phyloP scores from a whole-genome alignment of 2,329 filamentous ascomycete species.

The Beauveria sp. region DNA sequence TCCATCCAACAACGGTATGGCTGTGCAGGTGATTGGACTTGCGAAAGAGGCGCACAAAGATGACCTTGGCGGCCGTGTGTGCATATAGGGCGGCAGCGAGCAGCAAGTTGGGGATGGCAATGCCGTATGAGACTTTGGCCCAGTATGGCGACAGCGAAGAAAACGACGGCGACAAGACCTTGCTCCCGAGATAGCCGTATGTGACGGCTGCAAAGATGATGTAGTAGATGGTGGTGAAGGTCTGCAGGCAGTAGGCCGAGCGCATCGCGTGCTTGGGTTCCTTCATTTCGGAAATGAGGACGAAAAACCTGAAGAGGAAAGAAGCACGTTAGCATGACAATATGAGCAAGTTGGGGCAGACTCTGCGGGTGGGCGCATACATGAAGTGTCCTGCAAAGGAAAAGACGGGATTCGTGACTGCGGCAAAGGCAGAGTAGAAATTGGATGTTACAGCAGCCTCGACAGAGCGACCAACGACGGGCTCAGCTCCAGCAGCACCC shows the following conservation, averaged over 20 bases:
- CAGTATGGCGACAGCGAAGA: slow-evolving; percentile 36
- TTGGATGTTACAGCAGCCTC: slow-evolving; percentile 27
- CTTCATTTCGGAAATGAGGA: slow-evolving; percentile 46
- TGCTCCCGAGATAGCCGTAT: slow-evolving; percentile 41
- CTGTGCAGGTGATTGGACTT: slow-evolving; percentile 37
- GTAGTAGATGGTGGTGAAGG: slow-evolving; percentile 43
- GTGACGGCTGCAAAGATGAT: slow-evolving; percentile 41
- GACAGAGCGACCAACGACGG: slow-evolving; percentile 29
- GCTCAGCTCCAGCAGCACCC: slow-evolving; percentile 37
- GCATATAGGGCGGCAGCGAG: slow-evolving; percentile 42
- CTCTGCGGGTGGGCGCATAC: slow-evolving; percentile 11
- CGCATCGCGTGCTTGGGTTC: slow-evolving; percentile 43
- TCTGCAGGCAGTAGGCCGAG: slow-evolving; percentile 41
- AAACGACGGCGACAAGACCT: slow-evolving; percentile 39
- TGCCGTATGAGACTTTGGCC: slow-evolving; percentile 42
- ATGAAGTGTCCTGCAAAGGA: slow-evolving; percentile 46
- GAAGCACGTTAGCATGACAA: neutral
- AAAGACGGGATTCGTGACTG: slow-evolving; percentile 40
- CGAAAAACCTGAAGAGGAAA: slow-evolving; percentile 32
- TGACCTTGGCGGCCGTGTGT: slow-evolving; percentile 43
- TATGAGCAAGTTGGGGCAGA: neutral
- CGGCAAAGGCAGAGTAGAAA: slow-evolving; percentile 25
- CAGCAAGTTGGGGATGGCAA: slow-evolving; percentile 42
- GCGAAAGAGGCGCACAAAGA: slow-evolving; percentile 43
- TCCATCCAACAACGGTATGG: slow-evolving; percentile 39